Evolutionary conservation across 345 rosid species (phyloP), one percentile per base, ranked within the genome.

Genomic region (Eutrema japonicum): DNA sequence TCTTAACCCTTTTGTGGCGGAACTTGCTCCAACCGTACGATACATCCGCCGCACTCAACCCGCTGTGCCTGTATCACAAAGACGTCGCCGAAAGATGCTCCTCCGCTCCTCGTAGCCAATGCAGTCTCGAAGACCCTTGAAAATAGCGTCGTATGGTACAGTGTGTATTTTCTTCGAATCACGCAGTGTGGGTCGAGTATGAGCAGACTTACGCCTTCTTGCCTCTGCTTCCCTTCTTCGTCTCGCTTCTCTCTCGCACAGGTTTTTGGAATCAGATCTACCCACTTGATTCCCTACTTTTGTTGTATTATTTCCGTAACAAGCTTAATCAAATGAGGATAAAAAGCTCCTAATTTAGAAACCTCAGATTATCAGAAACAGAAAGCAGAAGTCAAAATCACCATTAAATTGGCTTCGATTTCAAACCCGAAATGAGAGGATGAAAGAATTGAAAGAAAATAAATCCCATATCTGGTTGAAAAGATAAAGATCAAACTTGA

Each of bases 171-270:
- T 52, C 79, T 92, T 41, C 81, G 92, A 10, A 95, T 92, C 22
- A 85, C 96, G 3, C 76, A 95, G 70, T 95, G 99, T 50, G 93
- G 97, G 1, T 95, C 55, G 96, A 95, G 85, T 90, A 92, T 50
- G 99, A 92, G 83, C 99, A 92, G 87, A 68, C 80, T 41, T 95
- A 85, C 50, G 97, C 99, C 37, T 95, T 95, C 85, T 79, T 86
- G 55, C 99, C 99, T 30, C 81, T 92, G 22, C 88, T 95, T 52
- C 99, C 97, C 3, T 51, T 81, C 46, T 81, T 75, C 83, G 86
- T 89, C 40, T 77, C 77, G 18, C 5, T 85, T 57, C 62, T 90
- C 26, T 79, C 96, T 5, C 92, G 78, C 42, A 74, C 97, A 82
- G 94, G 97, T 90, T 66, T 14, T 74, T 14, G 51, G 11, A 1